Percentiles rank a stretch among this genome's conserved stretches.
These are phyloP conservation scores for Spergularia azorica DNA, from an alignment of 179 eudicot species.

Conservation along the genomic window DNA sequence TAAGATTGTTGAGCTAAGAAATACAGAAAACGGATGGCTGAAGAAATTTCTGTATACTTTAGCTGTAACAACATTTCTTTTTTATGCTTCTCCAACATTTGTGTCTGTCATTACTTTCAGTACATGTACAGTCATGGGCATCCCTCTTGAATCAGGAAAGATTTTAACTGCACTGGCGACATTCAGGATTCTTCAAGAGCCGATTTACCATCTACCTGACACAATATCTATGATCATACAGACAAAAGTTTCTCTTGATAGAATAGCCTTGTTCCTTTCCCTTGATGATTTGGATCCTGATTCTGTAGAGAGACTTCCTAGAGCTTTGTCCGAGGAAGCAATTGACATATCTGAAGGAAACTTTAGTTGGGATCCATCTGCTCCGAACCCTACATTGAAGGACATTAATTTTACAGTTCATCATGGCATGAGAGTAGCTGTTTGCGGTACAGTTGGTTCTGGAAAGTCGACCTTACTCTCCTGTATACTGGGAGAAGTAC, in stretches of 20 bases:
- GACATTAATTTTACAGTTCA: constrained; percentile 53
- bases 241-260: constrained; percentile 82
- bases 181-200: constrained; percentile 66
- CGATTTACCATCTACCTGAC: constrained; percentile 72
- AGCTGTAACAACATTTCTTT: constrained; percentile 48
- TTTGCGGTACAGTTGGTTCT: constrained; percentile 81
- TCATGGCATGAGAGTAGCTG: constrained; percentile 71
- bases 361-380: constrained; percentile 67
- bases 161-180: constrained; percentile 82
- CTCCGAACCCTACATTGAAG: constrained; percentile 49
- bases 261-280: constrained; percentile 66
- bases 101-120: constrained; percentile 66
- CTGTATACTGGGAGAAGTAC: constrained; percentile 70
- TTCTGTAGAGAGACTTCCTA: constrained; percentile 52
- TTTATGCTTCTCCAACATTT: constrained; percentile 70
- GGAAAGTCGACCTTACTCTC: constrained; percentile 81
- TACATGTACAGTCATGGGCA: constrained; percentile 61
- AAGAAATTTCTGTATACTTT: constrained; percentile 48
- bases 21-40: constrained; percentile 64
- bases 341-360: constrained; percentile 59
- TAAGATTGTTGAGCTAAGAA: constrained; percentile 57
- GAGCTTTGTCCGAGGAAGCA: constrained; percentile 44
- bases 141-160: constrained; percentile 83
- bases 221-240: constrained; percentile 70
- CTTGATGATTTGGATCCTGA: constrained; percentile 63